phyloP scores from a whole-genome alignment of 768 basidiomycete genomes.

The Leucocoprinus birnbaumii region DNA sequence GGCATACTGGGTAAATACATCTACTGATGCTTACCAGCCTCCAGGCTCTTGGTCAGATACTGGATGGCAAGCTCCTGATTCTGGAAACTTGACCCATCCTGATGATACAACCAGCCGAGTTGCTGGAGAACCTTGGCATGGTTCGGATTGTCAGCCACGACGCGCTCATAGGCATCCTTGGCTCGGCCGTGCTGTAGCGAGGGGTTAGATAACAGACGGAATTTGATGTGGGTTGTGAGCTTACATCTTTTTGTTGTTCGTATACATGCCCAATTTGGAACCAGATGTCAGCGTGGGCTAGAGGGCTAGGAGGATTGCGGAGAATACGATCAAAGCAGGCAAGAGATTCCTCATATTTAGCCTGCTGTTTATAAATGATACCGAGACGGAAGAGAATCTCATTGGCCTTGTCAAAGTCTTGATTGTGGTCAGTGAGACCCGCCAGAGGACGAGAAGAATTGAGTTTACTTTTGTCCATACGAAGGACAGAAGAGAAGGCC shows the following conservation, averaged over 20 bases:
- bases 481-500: conserved; percentile 92
- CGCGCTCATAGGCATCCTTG: conserved; percentile 94
- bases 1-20: conserved; percentile 1
- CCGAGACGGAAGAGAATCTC: conserved; percentile 98
- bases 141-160: conserved; percentile 87
- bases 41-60: conserved; percentile 91
- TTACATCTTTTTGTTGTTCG: conserved; percentile 94
- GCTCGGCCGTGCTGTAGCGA: conserved; percentile 76
- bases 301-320: conserved; percentile 90
- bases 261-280: conserved; percentile 99
- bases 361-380: conserved; percentile 99
- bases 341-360: conserved; percentile 86
- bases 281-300: conserved; percentile 98
- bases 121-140: conserved; percentile 98
- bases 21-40: conserved; percentile 66
- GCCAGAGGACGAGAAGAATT: conserved; percentile 17
- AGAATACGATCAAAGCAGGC: conserved; percentile 96
- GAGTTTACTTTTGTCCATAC: conserved; percentile 92
- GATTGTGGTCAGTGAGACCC: conserved; percentile 19
- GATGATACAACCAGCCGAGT: conserved; percentile 96
- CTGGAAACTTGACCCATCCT: conserved; percentile 91
- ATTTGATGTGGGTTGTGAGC: conserved; percentile 16
- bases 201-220: conserved; percentile 14
- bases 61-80: conserved; percentile 94
- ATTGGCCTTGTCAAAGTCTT: conserved; percentile 97